Evolutionary conservation across 129 eudicot species (phyloP).

Genomic region (Escallonia rubra): DNA sequence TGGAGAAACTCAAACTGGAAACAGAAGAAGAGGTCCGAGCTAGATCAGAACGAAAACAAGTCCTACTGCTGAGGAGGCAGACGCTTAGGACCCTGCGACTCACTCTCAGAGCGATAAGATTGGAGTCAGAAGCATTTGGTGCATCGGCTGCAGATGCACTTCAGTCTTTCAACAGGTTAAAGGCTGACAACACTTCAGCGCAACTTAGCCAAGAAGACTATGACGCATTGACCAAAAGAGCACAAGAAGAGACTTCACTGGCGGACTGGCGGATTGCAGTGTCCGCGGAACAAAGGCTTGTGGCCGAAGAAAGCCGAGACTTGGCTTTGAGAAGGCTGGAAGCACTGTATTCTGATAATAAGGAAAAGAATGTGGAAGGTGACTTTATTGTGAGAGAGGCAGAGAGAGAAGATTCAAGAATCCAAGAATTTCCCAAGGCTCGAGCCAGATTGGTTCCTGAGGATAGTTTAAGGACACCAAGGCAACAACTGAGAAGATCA

Average conservation of each 20-base stretch:
- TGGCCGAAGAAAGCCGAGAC: constrained; percentile 51
- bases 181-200: constrained; percentile 12
- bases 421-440: not conserved
- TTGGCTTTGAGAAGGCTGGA: constrained; percentile 33
- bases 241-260: constrained; percentile 44
- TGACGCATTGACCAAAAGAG: constrained; percentile 36
- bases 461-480: constrained; percentile 4
- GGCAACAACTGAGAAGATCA: constrained; percentile 7
- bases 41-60: constrained; percentile 39
- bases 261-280: constrained; percentile 51
- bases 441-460: constrained; percentile 12
- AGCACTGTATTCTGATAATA: constrained; percentile 7
- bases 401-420: not conserved
- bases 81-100: constrained; percentile 41
- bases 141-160: constrained; percentile 47
- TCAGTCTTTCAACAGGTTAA: constrained; percentile 20
- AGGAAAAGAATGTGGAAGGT: too few relatives aligned
- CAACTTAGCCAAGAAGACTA: constrained; percentile 43
- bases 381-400: too few relatives aligned
- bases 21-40: constrained; percentile 18
- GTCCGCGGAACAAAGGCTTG: constrained; percentile 47
- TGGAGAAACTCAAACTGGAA: constrained; percentile 38
- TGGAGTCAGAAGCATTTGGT: constrained; percentile 44
- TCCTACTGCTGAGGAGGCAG: constrained; percentile 40
- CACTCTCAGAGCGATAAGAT: constrained; percentile 38